Conservation (phyloP, 441 rosid species). For the Manihot esculenta region DNA sequence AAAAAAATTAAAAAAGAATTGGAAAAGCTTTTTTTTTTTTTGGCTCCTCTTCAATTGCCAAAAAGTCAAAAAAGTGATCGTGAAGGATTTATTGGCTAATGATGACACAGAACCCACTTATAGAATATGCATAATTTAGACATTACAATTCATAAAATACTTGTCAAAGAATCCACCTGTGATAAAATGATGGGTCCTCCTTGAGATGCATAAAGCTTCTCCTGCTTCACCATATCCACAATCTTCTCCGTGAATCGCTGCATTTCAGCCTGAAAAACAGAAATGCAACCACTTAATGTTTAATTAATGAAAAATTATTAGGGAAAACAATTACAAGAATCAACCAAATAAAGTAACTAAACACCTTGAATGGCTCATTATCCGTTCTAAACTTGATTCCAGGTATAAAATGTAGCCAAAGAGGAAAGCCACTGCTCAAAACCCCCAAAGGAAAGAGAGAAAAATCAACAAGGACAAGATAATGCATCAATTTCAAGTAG, state of each 20-base stretch:
- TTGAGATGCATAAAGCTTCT: slow-evolving; percentile 76
- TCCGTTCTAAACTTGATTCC: slow-evolving; percentile 74
- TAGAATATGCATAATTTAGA: slow-evolving; percentile 1
- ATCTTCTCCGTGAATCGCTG: slow-evolving; percentile 59
- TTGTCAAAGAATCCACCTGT: slow-evolving; percentile 58
- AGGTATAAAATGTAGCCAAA: slow-evolving; percentile 82
- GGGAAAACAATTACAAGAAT: slow-evolving; percentile 8
- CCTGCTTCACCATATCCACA: slow-evolving; percentile 61
- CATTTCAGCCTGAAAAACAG: slow-evolving; percentile 65
- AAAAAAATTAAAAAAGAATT: too few relatives aligned
- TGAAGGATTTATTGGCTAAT: slow-evolving; percentile 17
- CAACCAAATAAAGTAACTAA: slow-evolving; percentile 18
- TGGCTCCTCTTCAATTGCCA: slow-evolving; percentile 10
- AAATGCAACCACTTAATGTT: too few relatives aligned
- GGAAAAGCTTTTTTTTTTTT: not conserved
- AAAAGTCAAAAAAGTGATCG: slow-evolving; percentile 21
- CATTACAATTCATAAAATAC: not conserved
- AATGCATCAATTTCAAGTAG: not conserved
- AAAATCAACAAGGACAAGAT: not conserved
- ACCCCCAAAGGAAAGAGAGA: not conserved
- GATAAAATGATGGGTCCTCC: slow-evolving; percentile 94
- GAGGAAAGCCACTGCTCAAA: slow-evolving; percentile 75
- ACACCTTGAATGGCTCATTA: slow-evolving; percentile 73
- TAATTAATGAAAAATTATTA: slow-evolving; percentile 4
- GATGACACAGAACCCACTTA: slow-evolving; percentile 23